Percentiles rank a stretch among this genome's conserved stretches.
Evolutionary conservation across 805 yeast species (phyloP).

Genomic region (Zygoascus bituminiphila): DNA sequence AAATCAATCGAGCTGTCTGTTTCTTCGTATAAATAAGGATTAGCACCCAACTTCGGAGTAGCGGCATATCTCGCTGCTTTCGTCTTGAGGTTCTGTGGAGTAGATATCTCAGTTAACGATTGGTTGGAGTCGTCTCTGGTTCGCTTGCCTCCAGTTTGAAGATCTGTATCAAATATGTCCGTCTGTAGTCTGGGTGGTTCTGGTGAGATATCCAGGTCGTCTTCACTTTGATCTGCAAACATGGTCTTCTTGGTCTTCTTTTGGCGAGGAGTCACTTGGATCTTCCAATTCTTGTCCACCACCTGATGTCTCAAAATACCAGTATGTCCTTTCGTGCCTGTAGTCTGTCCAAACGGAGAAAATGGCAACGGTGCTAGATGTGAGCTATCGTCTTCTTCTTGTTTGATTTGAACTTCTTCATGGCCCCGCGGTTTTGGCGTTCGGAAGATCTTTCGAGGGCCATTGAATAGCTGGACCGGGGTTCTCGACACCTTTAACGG

Average conservation of each 20-base stretch:
- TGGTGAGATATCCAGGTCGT: constrained; percentile 4
- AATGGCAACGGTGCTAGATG: background rate
- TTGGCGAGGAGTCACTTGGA: constrained; percentile 27
- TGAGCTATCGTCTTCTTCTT: background rate
- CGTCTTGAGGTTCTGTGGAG: constrained; percentile 6
- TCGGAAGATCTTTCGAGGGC: background rate
- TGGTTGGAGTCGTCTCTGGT: background rate
- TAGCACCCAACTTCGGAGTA: constrained; percentile 7
- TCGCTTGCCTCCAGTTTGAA: background rate
- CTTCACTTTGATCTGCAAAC: constrained; percentile 3
- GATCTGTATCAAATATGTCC: background rate
- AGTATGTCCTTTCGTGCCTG: background rate
- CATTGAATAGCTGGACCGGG: background rate
- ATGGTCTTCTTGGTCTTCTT: constrained; percentile 1
- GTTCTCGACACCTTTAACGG: background rate
- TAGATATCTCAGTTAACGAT: background rate
- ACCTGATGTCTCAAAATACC: constrained; percentile 26
- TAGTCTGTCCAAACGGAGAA: background rate
- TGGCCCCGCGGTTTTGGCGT: background rate
- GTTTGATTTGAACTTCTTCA: background rate
- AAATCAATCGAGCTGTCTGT: constrained; percentile 6
- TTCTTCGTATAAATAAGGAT: constrained; percentile 7
- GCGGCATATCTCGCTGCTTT: constrained; percentile 6
- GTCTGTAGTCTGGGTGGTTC: constrained; percentile 7
- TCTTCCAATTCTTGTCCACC: constrained; percentile 28